These are phyloP conservation scores for Scenedesmus sp. DNA, from an alignment of 163 green algal genomes.

Conservation along the genomic window DNA sequence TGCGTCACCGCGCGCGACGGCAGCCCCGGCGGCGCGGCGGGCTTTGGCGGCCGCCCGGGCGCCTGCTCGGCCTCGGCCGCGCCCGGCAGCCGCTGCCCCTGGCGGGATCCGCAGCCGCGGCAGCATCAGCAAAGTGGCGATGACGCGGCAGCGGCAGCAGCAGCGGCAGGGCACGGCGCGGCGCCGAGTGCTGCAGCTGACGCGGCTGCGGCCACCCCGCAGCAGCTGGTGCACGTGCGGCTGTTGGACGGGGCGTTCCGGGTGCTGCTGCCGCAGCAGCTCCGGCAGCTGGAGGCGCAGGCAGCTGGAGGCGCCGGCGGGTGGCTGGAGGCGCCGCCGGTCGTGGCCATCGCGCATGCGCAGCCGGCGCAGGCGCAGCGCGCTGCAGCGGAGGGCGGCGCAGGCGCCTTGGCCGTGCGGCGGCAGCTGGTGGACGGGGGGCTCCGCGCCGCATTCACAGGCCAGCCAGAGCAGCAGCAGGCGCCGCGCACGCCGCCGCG, in stretches of 20 bases:
- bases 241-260: not conserved
- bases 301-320: too few species aligned
- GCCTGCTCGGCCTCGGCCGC: conserved; percentile 3
- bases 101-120: conserved; percentile 4
- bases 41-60: too few species aligned
- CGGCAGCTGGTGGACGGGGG: not conserved
- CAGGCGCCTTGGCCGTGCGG: too few species aligned
- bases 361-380: too few species aligned
- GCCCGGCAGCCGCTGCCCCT: conserved; percentile 21
- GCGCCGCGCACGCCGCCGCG: not conserved
- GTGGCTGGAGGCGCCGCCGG: too few species aligned
- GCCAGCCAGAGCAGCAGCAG: not conserved
- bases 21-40: too few species aligned
- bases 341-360: too few species aligned
- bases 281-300: conserved; percentile 12
- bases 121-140: too few species aligned
- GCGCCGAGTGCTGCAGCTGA: not conserved
- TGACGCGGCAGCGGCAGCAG: conserved; percentile 26
- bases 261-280: not conserved
- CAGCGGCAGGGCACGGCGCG: conserved; percentile 2
- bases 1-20: not conserved
- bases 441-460: not conserved
- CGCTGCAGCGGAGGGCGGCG: too few species aligned
- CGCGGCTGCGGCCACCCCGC: not conserved
- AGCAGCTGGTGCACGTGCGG: not conserved